A percentile compares a stretch with the other conserved stretches of the same genome.
These are phyloP conservation scores for Colletotrichum liaoningense DNA, from an alignment of 2,329 filamentous ascomycete species.

Conservation along the genomic window DNA sequence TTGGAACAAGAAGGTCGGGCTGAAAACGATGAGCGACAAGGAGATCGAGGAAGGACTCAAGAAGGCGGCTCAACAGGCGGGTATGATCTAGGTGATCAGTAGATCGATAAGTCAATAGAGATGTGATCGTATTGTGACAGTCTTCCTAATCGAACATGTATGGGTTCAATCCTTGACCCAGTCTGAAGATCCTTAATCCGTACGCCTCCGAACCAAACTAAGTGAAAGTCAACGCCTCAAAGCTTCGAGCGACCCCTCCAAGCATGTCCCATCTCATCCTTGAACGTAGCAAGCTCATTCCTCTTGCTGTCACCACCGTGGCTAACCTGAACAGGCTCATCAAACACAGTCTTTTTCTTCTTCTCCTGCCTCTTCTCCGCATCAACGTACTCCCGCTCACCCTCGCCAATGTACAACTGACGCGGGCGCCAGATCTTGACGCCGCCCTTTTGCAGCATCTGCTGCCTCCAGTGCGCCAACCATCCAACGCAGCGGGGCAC, in stretches of 20 bases:
- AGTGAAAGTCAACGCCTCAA: background rate
- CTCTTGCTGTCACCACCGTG: constrained; percentile 57
- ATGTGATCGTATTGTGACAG: constrained; percentile 1
- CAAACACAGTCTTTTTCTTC: constrained; percentile 45
- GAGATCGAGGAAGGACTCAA: background rate
- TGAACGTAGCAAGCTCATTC: constrained; percentile 52
- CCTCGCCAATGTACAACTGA: constrained; percentile 59
- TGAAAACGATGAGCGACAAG: background rate
- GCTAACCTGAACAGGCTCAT: constrained; percentile 48
- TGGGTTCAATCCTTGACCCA: background rate
- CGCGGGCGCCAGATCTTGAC: constrained; percentile 64
- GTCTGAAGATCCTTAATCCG: background rate
- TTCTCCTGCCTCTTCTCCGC: constrained; percentile 47
- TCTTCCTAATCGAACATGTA: constrained; percentile 3
- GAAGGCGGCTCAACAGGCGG: background rate
- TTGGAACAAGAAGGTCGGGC: constrained; percentile 11
- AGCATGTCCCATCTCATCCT: constrained; percentile 48
- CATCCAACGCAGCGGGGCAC: constrained; percentile 63
- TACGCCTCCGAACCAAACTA: background rate
- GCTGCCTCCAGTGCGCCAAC: constrained; percentile 64
- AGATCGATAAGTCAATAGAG: background rate
- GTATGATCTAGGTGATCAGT: background rate
- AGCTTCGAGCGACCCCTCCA: constrained; percentile 33
- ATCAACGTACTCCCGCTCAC: constrained; percentile 57
- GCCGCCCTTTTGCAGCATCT: constrained; percentile 56